phyloP scores from a whole-genome alignment of 495 filamentous ascomycete species.

The Penicillium coffeae region DNA sequence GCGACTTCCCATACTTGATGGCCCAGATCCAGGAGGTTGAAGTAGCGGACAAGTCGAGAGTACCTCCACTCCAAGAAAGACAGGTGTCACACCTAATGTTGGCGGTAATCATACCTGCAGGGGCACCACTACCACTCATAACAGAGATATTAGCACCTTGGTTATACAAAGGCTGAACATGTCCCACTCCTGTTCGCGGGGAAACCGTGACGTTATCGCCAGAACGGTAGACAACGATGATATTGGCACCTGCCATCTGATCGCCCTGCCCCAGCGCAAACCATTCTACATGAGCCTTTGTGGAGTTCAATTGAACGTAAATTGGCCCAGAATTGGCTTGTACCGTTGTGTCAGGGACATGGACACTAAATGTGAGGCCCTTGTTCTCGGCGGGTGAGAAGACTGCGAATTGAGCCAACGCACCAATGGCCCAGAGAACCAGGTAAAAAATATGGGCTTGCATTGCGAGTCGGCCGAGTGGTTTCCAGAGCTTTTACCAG shows the following conservation, averaged over 20 bases:
- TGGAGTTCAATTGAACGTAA: conserved; percentile 63
- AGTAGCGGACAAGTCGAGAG: conserved; percentile 39
- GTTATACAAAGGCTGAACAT: conserved; percentile 53
- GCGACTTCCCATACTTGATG: conserved; percentile 51
- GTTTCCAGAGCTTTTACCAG: not conserved
- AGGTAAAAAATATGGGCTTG: not conserved
- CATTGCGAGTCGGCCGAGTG: not conserved
- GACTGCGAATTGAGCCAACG: conserved; percentile 22
- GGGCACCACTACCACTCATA: conserved; percentile 58
- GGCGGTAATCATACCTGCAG: conserved; percentile 53
- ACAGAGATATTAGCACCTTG: conserved; percentile 46
- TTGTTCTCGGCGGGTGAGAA: conserved; percentile 22
- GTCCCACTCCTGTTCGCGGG: conserved; percentile 51
- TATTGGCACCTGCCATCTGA: conserved; percentile 59
- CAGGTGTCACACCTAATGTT: conserved; percentile 62
- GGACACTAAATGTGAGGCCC: conserved; percentile 32
- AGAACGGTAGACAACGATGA: conserved; percentile 66
- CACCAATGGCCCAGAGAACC: not conserved
- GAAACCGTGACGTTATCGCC: conserved; percentile 62
- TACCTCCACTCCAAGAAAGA: conserved; percentile 48
- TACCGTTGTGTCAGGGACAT: conserved; percentile 25
- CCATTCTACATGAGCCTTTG: conserved; percentile 54
- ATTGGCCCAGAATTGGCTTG: conserved; percentile 35
- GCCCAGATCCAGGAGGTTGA: conserved; percentile 64
- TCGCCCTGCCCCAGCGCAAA: conserved; percentile 61